phyloP scores from a whole-genome alignment of 306 rosid species.

The Rosa chinensis region DNA sequence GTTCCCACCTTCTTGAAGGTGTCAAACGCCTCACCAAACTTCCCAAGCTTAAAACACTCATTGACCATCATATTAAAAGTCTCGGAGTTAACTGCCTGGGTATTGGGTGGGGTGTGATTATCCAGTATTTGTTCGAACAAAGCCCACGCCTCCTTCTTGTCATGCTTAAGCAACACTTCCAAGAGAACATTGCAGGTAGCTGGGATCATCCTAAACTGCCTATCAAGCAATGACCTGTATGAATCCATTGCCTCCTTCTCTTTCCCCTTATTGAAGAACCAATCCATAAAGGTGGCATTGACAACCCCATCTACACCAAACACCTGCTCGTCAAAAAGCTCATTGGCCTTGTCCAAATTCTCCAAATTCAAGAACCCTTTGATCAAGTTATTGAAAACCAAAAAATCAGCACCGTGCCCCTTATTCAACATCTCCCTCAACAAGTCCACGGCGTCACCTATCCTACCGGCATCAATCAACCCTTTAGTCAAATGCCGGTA shows the following conservation, averaged over 20 bases:
- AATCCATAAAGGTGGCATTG: conserved; percentile 86
- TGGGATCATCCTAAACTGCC: conserved; percentile 78
- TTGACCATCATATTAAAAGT: conserved; percentile 87
- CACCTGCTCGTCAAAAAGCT: conserved; percentile 90
- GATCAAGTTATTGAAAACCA: conserved; percentile 78
- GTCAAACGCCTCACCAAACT: conserved; percentile 52
- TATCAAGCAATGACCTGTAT: conserved; percentile 60
- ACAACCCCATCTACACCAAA: conserved; percentile 86
- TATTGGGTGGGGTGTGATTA: conserved; percentile 82
- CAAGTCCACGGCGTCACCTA: conserved; percentile 75
- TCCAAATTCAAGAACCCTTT: conserved; percentile 63
- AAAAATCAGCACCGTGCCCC: conserved; percentile 86
- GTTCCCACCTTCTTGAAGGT: conserved; percentile 83
- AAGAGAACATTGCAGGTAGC: conserved; percentile 82
- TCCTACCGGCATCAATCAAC: conserved; percentile 54
- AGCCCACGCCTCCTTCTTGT: conserved; percentile 59
- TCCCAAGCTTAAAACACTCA: conserved; percentile 68
- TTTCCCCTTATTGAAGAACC: conserved; percentile 66
- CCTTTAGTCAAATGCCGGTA: conserved; percentile 87
- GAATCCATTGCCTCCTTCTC: conserved; percentile 90
- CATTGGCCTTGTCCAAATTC: conserved; percentile 76
- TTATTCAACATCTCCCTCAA: conserved; percentile 87
- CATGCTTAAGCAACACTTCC: conserved; percentile 73
- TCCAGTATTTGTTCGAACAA: conserved; percentile 79
- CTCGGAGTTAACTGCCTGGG: conserved; percentile 86